Conservation (phyloP, 164 flowering plant genomes). For the Euptelea pleiosperma region DNA sequence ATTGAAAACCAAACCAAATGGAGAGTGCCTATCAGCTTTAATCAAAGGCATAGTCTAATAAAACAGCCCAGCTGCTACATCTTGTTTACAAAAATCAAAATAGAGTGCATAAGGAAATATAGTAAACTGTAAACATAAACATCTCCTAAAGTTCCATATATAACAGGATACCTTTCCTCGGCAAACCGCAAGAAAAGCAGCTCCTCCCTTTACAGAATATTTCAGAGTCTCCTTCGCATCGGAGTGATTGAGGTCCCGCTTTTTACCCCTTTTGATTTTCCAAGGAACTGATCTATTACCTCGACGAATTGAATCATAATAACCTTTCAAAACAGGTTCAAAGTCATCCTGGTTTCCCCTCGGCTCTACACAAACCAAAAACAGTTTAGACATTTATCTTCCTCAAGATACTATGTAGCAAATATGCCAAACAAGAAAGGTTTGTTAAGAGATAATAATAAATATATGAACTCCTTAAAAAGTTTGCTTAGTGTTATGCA, state of each 20-base stretch:
- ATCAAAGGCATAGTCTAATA: too few relatives aligned
- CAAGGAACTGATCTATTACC: slow-evolving; percentile 30
- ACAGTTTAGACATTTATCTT: background rate
- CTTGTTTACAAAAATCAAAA: background rate
- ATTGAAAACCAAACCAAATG: too few relatives aligned
- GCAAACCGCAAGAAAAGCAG: slow-evolving; percentile 93
- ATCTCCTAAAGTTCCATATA: background rate
- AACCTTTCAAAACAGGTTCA: slow-evolving; percentile 63
- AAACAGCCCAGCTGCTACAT: background rate
- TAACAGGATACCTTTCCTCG: slow-evolving; percentile 77
- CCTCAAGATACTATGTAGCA: too few relatives aligned
- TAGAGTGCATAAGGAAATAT: background rate
- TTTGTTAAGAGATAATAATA: background rate
- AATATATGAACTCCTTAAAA: background rate
- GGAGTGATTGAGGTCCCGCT: slow-evolving; percentile 23
- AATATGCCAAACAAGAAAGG: background rate
- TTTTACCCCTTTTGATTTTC: slow-evolving; percentile 49
- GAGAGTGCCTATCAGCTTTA: too few relatives aligned
- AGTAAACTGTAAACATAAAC: background rate
- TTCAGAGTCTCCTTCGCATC: slow-evolving; percentile 19
- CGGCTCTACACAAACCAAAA: slow-evolving; percentile 51
- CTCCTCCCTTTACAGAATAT: slow-evolving; percentile 40
- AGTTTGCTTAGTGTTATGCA: background rate
- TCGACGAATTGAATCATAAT: slow-evolving; percentile 52
- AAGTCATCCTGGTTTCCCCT: slow-evolving; percentile 83